Base-by-base conservation (phyloP, 2,329 filamentous ascomycete species). In the Aspergillus transmontanensis region DNA sequence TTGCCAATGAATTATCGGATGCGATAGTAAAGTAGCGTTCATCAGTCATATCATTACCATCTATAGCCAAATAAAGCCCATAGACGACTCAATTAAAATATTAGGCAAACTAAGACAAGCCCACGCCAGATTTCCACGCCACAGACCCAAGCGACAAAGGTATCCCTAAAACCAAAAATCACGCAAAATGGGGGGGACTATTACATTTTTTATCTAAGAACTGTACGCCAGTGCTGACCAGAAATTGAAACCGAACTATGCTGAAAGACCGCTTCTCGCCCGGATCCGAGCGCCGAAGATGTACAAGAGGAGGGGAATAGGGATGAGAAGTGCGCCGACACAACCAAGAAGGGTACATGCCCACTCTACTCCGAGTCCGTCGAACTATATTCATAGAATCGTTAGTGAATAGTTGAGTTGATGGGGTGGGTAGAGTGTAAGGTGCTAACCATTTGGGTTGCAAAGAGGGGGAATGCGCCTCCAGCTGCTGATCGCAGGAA, bases 401-500 rank as follows among this genome's bases (percentile, higher is more conserved):
- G 28, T 61, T 19, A 60, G 57, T 10, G 4, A n/a, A 23, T 9
- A 1, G n/a, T 46, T 26, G 4, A 26, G n/a, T n/a, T 43, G 30
- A 4, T 3, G 14, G 23, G 7, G 23, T 10, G 32, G 9, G 46
- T 30, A 23, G 5, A 26, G 51, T 21, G 6, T 10, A 10, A 21
- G 19, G 2, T 7, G 51, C 61, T 54, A 30, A 67, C 66, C 66
- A 66, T 68, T n/a, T 69, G 64, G 12, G 60, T 59, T 26, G 64
- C 64, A 50, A 65, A 65, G 10, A 68, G 60, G 19, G 77, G 76
- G 58, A 81, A 80, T n/a, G 72, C 75, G 19, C 77, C 78, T 10
- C 76, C 79, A 11, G 76, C 71, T 23, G 78, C 62, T 12, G 77
- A 80, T 36, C 83, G 79, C 43, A 84, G 72, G 66, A 84, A 80